Conservation (phyloP, 225 moss, liverwort and hornwort genomes). For the Pseudisothecium myosuroides region DNA sequence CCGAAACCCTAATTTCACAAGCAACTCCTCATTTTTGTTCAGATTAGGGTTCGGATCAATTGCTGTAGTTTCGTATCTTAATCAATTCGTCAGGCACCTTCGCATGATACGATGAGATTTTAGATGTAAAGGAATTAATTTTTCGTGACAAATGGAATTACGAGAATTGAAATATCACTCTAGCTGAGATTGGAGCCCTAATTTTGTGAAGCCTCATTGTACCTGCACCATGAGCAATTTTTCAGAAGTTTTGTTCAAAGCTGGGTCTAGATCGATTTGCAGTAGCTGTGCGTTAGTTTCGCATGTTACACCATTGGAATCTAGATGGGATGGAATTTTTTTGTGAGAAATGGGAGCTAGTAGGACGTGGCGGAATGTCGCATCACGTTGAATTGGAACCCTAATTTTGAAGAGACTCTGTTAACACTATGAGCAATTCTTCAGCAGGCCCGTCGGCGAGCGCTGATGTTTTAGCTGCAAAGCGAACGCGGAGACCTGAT, state of each 20-base stretch:
- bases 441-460: neutral
- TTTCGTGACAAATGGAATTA: neutral
- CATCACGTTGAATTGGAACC: neutral
- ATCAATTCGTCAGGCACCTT: neutral
- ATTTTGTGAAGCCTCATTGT: neutral
- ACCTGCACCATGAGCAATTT: neutral
- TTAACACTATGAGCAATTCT: neutral
- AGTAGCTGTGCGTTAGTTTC: neutral
- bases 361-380: neutral
- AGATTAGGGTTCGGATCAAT: neutral
- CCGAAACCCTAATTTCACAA: neutral
- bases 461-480: neutral
- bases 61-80: neutral
- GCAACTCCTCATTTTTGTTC: neutral
- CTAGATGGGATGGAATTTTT: neutral
- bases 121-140: no score
- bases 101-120: neutral
- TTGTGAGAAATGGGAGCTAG: neutral
- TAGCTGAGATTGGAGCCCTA: neutral
- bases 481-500: constrained; percentile 24
- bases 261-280: neutral
- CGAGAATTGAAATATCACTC: neutral
- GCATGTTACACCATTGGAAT: neutral
- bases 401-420: neutral
- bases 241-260: neutral